phyloP scores from a whole-genome alignment of 176 grass and related monocot species.

The Rhynchospora pubera region DNA sequence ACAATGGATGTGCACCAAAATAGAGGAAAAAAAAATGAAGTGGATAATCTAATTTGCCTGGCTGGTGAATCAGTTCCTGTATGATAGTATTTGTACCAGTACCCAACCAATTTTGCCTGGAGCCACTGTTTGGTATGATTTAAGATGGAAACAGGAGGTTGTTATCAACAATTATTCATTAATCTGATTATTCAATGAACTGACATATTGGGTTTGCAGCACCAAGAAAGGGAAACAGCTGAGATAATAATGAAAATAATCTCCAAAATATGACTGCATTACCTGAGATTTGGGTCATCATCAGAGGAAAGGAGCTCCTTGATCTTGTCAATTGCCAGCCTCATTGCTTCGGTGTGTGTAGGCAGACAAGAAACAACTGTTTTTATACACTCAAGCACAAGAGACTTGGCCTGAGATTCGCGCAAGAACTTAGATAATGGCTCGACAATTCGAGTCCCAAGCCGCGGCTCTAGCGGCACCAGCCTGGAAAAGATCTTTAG shows the following conservation, averaged over 20 bases:
- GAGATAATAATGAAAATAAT: not conserved
- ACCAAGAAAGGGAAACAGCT: not conserved
- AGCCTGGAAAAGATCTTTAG: conserved; percentile 81
- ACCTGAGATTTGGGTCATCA: conserved; percentile 78
- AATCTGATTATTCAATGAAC: not conserved
- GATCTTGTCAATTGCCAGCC: conserved; percentile 56
- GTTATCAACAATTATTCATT: not conserved
- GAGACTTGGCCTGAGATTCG: conserved; percentile 52
- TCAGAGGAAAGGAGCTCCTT: conserved; percentile 58
- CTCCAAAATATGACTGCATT: not conserved
- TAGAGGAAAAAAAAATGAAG: not conserved
- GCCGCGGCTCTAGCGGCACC: conserved; percentile 57
- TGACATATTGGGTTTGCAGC: not conserved
- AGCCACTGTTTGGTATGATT: not conserved
- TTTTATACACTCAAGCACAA: conserved; percentile 77
- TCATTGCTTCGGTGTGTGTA: conserved; percentile 39
- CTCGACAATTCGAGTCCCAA: conserved; percentile 55
- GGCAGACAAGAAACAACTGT: conserved; percentile 52
- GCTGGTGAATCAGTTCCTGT: not conserved
- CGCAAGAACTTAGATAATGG: conserved; percentile 65
- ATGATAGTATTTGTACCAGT: not conserved
- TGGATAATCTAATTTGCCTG: not conserved
- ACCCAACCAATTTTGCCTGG: not conserved
- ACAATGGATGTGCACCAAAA: not conserved
- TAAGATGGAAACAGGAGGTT: not conserved